phyloP scores from a whole-genome alignment of 495 filamentous ascomycete species.

The Aspergillus saccharolyticus region DNA sequence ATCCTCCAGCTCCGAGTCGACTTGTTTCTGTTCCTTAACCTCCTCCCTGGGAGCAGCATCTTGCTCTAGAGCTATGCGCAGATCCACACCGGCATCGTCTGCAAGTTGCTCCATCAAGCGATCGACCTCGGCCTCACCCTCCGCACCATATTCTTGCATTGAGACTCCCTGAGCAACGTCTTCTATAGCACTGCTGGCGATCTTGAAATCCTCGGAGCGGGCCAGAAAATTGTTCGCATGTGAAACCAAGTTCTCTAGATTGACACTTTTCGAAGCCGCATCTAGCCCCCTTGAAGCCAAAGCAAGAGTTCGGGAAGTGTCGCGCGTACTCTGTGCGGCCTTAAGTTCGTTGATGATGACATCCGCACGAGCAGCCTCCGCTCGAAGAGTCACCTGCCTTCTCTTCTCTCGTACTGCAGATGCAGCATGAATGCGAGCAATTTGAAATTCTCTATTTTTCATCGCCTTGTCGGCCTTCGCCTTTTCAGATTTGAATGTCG shows the following conservation, averaged over 20 bases:
- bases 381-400: constrained; percentile 41
- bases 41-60: constrained; percentile 36
- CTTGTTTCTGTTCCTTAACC: constrained; percentile 33
- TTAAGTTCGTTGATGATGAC: constrained; percentile 49
- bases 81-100: constrained; percentile 44
- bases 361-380: constrained; percentile 44
- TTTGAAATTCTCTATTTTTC: constrained; percentile 48
- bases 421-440: constrained; percentile 46
- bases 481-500: constrained; percentile 46
- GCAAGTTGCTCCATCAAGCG: constrained; percentile 46
- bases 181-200: constrained; percentile 42
- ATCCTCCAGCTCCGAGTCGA: constrained; percentile 39
- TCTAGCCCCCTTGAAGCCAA: constrained; percentile 41
- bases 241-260: constrained; percentile 38
- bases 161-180: constrained; percentile 44
- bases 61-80: constrained; percentile 38
- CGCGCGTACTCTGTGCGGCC: constrained; percentile 43
- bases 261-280: constrained; percentile 42
- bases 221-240: constrained; percentile 47
- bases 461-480: constrained; percentile 47
- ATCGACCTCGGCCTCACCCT: constrained; percentile 44
- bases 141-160: constrained; percentile 45
- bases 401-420: constrained; percentile 46
- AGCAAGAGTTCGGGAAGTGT: constrained; percentile 42
- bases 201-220: constrained; percentile 45